These are phyloP conservation scores for Rubia peregrina DNA, from an alignment of 305 asterid genomes.

Conservation along the genomic window DNA sequence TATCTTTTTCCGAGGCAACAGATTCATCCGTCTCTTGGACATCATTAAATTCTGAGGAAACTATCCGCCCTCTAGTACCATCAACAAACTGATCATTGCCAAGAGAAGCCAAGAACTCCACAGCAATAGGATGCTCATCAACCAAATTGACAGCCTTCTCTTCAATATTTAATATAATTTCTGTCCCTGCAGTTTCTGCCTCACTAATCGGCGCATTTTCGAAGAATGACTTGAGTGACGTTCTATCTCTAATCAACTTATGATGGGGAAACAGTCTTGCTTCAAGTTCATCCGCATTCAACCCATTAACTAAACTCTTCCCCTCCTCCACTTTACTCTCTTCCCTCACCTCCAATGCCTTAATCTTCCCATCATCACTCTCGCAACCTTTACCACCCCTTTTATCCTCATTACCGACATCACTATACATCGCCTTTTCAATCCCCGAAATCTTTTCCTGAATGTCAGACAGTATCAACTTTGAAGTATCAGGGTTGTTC, in stretches of 20 bases:
- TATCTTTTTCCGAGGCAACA: conserved; percentile 22
- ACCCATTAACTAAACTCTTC: conserved; percentile 42
- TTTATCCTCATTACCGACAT: conserved; percentile 30
- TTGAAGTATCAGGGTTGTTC: conserved; percentile 76
- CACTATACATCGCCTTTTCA: conserved; percentile 72
- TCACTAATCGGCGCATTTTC: conserved; percentile 18
- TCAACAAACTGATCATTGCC: conserved; percentile 29
- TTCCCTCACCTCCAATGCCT: conserved; percentile 15
- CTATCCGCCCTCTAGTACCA: conserved; percentile 8
- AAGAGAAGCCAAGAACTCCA: conserved; percentile 44
- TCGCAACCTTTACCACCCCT: conserved; percentile 25
- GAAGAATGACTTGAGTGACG: conserved; percentile 36
- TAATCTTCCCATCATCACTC: conserved; percentile 15
- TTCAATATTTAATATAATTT: conserved; percentile 22
- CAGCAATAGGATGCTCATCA: conserved; percentile 35
- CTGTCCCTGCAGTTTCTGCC: conserved; percentile 23
- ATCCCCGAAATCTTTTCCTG: conserved; percentile 82
- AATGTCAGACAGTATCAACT: conserved; percentile 68
- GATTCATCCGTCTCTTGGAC: conserved; percentile 51
- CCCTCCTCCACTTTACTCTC: conserved; percentile 24
- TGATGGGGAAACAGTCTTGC: conserved; percentile 83
- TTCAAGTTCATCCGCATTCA: conserved; percentile 61
- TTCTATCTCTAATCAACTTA: conserved; percentile 65
- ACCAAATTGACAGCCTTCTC: conserved; percentile 25
- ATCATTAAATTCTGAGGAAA: conserved; percentile 29